Conservation (phyloP, 257 asterid species). For the Solanum ossicruentum region DNA sequence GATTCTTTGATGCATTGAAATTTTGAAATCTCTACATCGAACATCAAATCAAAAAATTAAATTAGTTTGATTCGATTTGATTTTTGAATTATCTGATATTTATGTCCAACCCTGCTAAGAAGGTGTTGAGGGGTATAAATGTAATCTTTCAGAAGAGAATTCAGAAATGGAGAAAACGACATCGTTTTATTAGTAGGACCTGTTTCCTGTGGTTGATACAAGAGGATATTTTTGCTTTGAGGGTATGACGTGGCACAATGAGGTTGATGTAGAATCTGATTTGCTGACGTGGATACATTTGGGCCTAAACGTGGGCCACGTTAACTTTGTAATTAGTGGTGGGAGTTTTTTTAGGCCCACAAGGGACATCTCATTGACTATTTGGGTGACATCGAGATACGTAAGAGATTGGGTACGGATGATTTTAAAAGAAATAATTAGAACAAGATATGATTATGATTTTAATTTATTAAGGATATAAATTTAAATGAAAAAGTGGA, state of each 20-base stretch:
- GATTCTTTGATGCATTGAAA: too few relatives aligned
- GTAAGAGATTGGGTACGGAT: neutral
- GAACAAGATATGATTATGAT: rapidly evolving
- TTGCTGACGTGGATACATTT: neutral
- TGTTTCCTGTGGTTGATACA: neutral
- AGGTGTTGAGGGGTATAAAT: neutral
- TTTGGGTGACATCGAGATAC: too few relatives aligned
- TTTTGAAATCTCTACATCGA: too few relatives aligned
- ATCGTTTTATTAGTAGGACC: neutral
- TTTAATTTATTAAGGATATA: rapidly evolving
- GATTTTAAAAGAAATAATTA: rapidly evolving
- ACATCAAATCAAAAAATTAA: too few relatives aligned
- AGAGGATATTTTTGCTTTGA: neutral
- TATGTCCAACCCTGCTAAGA: neutral
- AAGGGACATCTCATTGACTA: neutral
- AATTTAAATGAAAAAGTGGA: rapidly evolving
- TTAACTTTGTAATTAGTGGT: neutral
- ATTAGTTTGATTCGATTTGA: too few relatives aligned
- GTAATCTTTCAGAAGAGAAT: neutral
- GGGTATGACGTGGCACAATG: neutral
- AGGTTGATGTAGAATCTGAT: neutral
- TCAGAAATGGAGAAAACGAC: neutral
- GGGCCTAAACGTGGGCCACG: neutral
- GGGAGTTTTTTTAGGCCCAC: neutral
- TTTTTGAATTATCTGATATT: too few relatives aligned